A percentile compares a stretch with the other conserved stretches of the same genome.
phyloP scores from a whole-genome alignment of 139 green algal species.

The Zygnema circumcarinatum region DNA sequence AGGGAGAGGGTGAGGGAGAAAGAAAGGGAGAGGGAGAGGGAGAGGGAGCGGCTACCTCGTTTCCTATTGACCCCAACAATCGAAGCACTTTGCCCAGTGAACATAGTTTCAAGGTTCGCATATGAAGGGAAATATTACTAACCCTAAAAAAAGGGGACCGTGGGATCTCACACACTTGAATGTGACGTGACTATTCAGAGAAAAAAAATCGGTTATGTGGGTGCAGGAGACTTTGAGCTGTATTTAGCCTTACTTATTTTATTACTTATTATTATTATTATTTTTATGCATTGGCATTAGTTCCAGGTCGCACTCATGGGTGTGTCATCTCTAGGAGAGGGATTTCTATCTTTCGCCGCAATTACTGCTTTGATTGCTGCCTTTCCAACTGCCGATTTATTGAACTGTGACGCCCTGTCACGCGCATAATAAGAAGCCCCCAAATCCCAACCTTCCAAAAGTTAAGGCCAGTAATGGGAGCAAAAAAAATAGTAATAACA shows the following conservation, averaged over 20 bases:
- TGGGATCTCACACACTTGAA: neutral
- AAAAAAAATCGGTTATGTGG: neutral
- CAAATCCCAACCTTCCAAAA: neutral
- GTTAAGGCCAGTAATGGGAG: neutral
- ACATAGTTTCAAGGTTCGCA: no score
- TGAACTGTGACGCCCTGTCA: neutral
- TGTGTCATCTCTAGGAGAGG: neutral
- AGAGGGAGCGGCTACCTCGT: no score
- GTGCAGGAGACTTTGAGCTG: neutral
- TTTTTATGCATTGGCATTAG: neutral
- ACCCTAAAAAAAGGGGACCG: no score
- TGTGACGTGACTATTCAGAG: neutral
- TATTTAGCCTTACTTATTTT: neutral
- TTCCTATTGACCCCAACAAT: no score
- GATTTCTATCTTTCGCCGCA: neutral
- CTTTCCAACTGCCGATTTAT: neutral
- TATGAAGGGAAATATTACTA: no score
- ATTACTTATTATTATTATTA: neutral
- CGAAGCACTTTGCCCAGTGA: no score
- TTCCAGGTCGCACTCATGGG: neutral
- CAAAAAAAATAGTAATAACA: no score
- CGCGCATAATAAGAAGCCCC: neutral
- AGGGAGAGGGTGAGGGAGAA: neutral
- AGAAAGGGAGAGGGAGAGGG: neutral
- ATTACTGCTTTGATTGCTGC: neutral